Evolutionary conservation across 768 basidiomycete genomes (phyloP).

Genomic region (Pleurotus giganteus): DNA sequence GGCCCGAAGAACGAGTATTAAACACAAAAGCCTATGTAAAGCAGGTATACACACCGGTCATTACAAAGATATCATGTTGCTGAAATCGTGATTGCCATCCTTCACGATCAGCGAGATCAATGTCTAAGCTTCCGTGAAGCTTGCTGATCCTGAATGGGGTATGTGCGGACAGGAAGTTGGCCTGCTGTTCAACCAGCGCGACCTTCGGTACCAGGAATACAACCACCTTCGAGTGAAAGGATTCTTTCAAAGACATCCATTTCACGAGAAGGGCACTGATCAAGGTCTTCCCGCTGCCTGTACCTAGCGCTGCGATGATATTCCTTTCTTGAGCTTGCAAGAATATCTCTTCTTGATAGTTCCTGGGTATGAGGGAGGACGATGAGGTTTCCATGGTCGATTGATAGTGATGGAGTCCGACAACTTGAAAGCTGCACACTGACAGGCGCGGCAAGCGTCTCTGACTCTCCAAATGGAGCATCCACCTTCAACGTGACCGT

Average conservation of each 20-base stretch:
- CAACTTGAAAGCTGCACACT: too few species aligned
- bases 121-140: conserved; percentile 68
- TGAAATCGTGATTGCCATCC: conserved; percentile 67
- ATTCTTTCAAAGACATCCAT: conserved; percentile 60
- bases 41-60: conserved; percentile 61
- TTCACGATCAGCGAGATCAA: conserved; percentile 63
- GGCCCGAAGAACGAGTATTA: background rate
- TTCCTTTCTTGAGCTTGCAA: conserved; percentile 44
- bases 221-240: conserved; percentile 53
- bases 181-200: conserved; percentile 82
- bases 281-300: conserved; percentile 78
- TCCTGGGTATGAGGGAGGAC: background rate
- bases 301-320: conserved; percentile 72
- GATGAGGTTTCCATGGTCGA: background rate
- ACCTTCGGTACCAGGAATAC: conserved; percentile 87
- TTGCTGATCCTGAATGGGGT: conserved; percentile 66
- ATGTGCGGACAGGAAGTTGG: conserved; percentile 59
- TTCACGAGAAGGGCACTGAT: conserved; percentile 75
- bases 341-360: conserved; percentile 14
- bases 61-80: conserved; percentile 73
- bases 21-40: background rate
- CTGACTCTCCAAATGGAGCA: too few species aligned
- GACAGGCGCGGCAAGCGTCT: too few species aligned
- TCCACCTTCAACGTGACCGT: background rate
- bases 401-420: too few species aligned